A percentile compares a stretch with the other conserved stretches of the same genome.
phyloP scores from a whole-genome alignment of 2,329 filamentous ascomycete genomes.

The Colletotrichum eremochloae region DNA sequence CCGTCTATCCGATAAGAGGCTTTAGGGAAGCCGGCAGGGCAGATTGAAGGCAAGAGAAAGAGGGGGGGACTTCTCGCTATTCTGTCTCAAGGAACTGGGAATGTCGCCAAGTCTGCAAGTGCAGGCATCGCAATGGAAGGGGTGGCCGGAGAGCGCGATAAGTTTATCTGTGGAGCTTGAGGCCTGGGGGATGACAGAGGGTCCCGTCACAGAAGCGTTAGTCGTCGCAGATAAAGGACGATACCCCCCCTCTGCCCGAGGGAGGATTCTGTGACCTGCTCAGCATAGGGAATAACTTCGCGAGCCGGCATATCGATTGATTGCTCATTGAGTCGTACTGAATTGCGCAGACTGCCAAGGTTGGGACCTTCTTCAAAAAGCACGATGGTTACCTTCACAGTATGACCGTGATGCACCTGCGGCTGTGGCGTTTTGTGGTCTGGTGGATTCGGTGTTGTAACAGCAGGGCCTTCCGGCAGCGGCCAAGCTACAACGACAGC shows the following conservation, averaged over 20 bases:
- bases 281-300: constrained; percentile 28
- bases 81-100: constrained; percentile 8
- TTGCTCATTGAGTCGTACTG: neutral
- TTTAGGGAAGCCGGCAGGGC: constrained; percentile 12
- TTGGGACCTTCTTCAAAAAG: neutral
- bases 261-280: constrained; percentile 7
- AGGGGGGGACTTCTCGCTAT: neutral
- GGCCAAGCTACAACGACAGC: neutral
- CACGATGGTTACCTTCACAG: neutral
- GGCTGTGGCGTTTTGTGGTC: neutral
- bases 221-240: constrained; percentile 33
- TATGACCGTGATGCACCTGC: neutral
- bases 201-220: constrained; percentile 11
- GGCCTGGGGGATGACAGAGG: constrained; percentile 8
- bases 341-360: constrained; percentile 10
- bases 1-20: constrained; percentile 3
- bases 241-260: neutral
- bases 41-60: constrained; percentile 3
- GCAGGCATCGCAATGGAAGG: constrained; percentile 24
- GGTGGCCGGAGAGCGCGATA: constrained; percentile 8
- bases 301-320: neutral
- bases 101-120: constrained; percentile 27
- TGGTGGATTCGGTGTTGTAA: neutral
- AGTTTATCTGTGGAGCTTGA: constrained; percentile 36
- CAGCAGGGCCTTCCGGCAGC: neutral